These are phyloP conservation scores for Daldinia decipiens DNA, from an alignment of 495 filamentous ascomycete species.

Conservation along the genomic window DNA sequence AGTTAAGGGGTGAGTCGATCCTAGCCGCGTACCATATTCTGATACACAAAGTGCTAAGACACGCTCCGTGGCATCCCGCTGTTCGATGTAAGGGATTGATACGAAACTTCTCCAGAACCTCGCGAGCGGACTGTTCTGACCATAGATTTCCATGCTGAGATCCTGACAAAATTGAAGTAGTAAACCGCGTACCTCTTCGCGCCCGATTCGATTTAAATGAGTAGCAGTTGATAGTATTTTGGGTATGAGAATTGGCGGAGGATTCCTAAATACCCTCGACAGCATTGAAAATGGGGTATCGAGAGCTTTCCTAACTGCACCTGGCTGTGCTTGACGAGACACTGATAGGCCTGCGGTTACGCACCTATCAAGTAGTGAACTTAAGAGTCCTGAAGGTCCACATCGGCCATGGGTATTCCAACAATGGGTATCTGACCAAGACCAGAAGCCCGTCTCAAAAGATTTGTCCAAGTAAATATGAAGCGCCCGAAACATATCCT, in stretches of 20 bases:
- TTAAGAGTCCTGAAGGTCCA: constrained; percentile 44
- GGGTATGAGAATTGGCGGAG: constrained; percentile 44
- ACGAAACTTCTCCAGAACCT: constrained; percentile 45
- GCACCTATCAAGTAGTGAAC: constrained; percentile 44
- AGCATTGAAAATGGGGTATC: constrained; percentile 46
- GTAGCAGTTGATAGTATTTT: constrained; percentile 43
- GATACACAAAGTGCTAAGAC: constrained; percentile 43
- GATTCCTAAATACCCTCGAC: constrained; percentile 47
- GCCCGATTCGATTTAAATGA: constrained; percentile 43
- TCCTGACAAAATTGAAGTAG: constrained; percentile 47
- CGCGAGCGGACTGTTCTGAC: constrained; percentile 32
- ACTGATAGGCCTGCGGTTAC: constrained; percentile 46
- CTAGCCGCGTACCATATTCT: constrained; percentile 40
- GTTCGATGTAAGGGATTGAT: constrained; percentile 37
- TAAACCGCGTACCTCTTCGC: constrained; percentile 42
- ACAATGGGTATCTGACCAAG: constrained; percentile 39
- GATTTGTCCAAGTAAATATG: constrained; percentile 35
- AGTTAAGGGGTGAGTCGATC: constrained; percentile 41
- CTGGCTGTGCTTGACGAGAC: constrained; percentile 44
- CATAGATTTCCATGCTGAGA: constrained; percentile 34
- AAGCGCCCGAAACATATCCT: constrained; percentile 39
- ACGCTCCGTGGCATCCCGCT: constrained; percentile 36
- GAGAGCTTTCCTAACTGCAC: constrained; percentile 33
- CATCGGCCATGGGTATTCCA: constrained; percentile 43
- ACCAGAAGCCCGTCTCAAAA: constrained; percentile 42